These are phyloP conservation scores for Alternaria gaisen DNA, from an alignment of 2,329 filamentous ascomycete genomes.

Conservation along the genomic window DNA sequence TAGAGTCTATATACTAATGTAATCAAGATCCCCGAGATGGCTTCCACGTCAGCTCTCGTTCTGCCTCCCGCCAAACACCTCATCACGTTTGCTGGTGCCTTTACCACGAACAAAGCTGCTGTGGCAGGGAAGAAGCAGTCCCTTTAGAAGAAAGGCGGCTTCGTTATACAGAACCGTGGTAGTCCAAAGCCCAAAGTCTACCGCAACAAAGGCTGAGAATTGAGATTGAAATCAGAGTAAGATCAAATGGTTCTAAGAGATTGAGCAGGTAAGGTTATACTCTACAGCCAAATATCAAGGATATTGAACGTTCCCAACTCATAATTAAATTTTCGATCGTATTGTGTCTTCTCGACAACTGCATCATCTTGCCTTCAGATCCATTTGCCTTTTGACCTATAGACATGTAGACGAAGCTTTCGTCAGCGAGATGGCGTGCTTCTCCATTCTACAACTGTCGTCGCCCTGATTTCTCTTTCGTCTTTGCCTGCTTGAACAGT, in stretches of 20 bases:
- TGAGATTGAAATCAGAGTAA: background rate
- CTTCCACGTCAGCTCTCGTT: background rate
- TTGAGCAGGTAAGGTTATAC: background rate
- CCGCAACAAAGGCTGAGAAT: background rate
- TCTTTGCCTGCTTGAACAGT: background rate
- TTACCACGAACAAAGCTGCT: background rate
- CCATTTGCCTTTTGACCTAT: background rate
- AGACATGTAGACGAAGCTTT: background rate
- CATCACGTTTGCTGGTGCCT: background rate
- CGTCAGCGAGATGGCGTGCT: background rate
- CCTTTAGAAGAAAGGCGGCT: background rate
- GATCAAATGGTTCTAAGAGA: background rate
- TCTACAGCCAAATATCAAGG: background rate
- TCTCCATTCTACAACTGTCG: background rate
- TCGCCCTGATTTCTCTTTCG: background rate
- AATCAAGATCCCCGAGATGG: background rate
- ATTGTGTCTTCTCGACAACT: background rate
- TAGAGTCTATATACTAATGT: no score
- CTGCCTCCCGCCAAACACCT: background rate
- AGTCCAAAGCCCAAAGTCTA: background rate
- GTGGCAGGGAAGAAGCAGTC: background rate
- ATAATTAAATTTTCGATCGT: background rate
- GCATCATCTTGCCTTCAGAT: background rate
- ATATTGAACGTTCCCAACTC: background rate
- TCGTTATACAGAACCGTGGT: background rate